A percentile compares a stretch with the other conserved stretches of the same genome.
Evolutionary conservation across 345 rosid genomes (phyloP).

Genomic region (Linum tenue): DNA sequence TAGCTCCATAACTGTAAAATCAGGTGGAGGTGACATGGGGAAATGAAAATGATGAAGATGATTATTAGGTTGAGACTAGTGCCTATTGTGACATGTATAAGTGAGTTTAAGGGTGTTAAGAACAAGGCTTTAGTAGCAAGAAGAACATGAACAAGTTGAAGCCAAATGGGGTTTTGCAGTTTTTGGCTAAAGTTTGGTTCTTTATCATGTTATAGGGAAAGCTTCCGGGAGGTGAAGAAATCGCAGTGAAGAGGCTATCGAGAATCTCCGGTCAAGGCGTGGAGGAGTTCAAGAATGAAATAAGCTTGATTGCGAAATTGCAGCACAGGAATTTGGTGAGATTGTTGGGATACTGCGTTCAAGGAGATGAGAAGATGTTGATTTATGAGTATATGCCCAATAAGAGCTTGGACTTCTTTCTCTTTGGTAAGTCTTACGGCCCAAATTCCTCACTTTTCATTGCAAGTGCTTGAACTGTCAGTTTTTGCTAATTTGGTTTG

Average conservation of each 20-base stretch:
- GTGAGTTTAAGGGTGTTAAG: conserved; percentile 15
- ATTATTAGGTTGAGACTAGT: too few species aligned
- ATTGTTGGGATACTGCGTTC: conserved; percentile 4
- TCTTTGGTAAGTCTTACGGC: conserved; percentile 11
- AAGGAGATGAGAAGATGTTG: conserved; percentile 6
- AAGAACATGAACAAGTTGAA: conserved; percentile 27
- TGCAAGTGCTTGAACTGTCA: not conserved
- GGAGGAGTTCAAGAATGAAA: conserved; percentile 17
- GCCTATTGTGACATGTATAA: too few species aligned
- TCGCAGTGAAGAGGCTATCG: conserved; percentile 16
- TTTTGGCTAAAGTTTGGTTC: conserved; percentile 24
- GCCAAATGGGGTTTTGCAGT: conserved; percentile 36
- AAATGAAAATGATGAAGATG: too few species aligned
- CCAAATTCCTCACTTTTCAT: not conserved
- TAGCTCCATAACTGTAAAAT: not conserved
- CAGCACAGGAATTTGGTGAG: conserved; percentile 20
- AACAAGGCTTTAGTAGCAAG: conserved; percentile 28
- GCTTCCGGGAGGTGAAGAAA: conserved; percentile 8
- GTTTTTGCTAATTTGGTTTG: not conserved
- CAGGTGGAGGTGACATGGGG: too few species aligned
- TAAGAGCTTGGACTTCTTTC: conserved; percentile 16
- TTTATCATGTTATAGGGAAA: conserved; percentile 18
- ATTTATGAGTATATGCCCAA: conserved; percentile 15
- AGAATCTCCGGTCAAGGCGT: conserved; percentile 17
- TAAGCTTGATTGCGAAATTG: conserved; percentile 15